Base-by-base conservation (phyloP, 495 filamentous ascomycete species). In the Aspergillus homomorphus region DNA sequence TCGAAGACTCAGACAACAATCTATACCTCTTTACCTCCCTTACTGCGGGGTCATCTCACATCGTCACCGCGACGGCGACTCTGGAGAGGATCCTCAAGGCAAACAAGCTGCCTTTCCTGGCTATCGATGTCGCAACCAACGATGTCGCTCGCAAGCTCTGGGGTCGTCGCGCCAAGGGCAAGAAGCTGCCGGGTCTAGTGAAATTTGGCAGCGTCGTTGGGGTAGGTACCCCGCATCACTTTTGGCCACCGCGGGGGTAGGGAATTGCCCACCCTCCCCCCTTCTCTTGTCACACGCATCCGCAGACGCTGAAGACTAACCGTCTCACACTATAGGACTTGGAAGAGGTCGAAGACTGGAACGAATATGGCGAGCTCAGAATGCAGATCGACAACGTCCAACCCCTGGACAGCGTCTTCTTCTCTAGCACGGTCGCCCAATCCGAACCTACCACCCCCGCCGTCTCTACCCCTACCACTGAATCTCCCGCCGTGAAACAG, bases 261-360 rank as follows among this genome's bases (percentile, higher is more conserved):
- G 24, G 18, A 14, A 54, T 18, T 15, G 6, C 3, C 19, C 43
- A 18, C 38, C 10, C 21, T 18, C 44, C 51, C 12, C 5, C 33
- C 15, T 12, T 38, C 12, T 12, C 33, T 38, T 38, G 33, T 2
- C 15, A 38, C 12, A 38, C 12, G 10, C 33, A 38, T 2, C 5
- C 33, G 12, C n/a, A 14, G 19, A 48, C n/a, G 15, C 12, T 28
- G 14, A 7, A 58, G 33, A 58, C 57, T 23, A 45, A 55, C 15
- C 45, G 19, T 33, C 21, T 41, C 14, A 18, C 6, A 51, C 43
- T 33, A 48, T 61, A 96, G 92, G 94, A 98, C 68, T 78, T 96
- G 22, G 90, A 96, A 57, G 83, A 97, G 67, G 83, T 96, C 56
- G 94, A 98, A 76, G 94, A 98, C 69, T 98, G 95, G 95, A 98